phyloP scores from a whole-genome alignment of 2,329 filamentous ascomycete species.

The Akanthomyces dipterigenus region DNA sequence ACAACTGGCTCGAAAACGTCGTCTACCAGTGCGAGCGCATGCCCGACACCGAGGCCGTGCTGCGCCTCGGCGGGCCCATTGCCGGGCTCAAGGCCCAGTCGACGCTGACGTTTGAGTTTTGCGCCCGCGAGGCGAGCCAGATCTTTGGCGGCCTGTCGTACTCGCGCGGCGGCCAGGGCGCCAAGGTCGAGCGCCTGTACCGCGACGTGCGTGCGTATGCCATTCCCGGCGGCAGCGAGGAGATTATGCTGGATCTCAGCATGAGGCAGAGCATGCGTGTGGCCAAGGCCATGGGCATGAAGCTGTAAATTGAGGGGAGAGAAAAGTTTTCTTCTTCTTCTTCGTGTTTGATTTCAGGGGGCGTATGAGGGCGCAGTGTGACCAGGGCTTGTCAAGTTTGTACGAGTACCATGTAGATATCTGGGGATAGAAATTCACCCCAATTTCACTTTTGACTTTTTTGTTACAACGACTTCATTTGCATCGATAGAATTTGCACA shows the following conservation, averaged over 20 bases:
- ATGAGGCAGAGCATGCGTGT: constrained; percentile 87
- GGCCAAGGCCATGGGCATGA: constrained; percentile 90
- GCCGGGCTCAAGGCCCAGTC: constrained; percentile 89
- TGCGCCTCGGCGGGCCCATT: constrained; percentile 90
- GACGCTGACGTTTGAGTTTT: constrained; percentile 95
- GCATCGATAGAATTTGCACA: constrained; percentile 3
- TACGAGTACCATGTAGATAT: constrained; percentile 7
- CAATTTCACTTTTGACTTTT: not conserved
- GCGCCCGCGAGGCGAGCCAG: constrained; percentile 90
- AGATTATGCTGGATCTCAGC: constrained; percentile 97
- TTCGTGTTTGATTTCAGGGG: not conserved
- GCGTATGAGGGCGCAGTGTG: not conserved
- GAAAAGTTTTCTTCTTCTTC: not conserved
- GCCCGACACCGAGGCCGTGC: constrained; percentile 91
- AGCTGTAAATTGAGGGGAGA: constrained; percentile 54
- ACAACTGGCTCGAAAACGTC: constrained; percentile 93
- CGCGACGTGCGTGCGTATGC: constrained; percentile 94
- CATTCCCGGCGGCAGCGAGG: constrained; percentile 90
- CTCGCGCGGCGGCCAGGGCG: constrained; percentile 87
- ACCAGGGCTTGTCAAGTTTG: constrained; percentile 4
- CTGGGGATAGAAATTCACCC: not conserved
- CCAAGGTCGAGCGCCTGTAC: constrained; percentile 90
- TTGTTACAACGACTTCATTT: not conserved
- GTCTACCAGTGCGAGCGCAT: constrained; percentile 91
- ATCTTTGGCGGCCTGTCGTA: constrained; percentile 96